phyloP scores from a whole-genome alignment of 1,284 basidiomycete genomes.

The Puccinia sorghi region DNA sequence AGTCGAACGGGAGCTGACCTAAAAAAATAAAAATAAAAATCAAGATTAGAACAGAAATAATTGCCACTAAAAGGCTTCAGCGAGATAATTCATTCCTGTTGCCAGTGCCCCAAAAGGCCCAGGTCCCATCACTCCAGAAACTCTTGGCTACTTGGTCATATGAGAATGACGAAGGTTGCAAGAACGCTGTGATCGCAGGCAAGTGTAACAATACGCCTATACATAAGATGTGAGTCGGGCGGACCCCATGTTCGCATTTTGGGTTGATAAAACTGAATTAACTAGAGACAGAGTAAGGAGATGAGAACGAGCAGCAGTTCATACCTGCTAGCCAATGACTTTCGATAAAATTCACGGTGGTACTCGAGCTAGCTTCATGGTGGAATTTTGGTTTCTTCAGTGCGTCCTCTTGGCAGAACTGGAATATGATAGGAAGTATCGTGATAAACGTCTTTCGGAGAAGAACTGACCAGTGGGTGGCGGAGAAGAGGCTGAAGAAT shows the following conservation, averaged over 20 bases:
- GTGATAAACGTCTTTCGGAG: not conserved
- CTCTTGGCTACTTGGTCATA: constrained; percentile 29
- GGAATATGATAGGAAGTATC: not conserved
- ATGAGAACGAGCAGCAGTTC: not conserved
- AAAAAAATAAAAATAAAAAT: not conserved
- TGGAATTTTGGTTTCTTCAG: not conserved
- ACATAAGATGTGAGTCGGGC: not conserved
- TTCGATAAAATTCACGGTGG: constrained; percentile 38
- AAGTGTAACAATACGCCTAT: constrained; percentile 44
- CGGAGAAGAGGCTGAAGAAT: not conserved
- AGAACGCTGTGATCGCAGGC: constrained; percentile 41
- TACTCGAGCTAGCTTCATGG: constrained; percentile 17
- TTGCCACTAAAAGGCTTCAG: not conserved
- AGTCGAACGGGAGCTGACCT: constrained; percentile 40
- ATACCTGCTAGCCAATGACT: constrained; percentile 48
- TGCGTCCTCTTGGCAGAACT: not conserved
- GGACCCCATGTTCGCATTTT: not conserved
- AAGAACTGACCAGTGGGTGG: constrained; percentile 9
- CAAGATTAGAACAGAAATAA: not conserved
- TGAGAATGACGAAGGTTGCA: constrained; percentile 44
- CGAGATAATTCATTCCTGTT: constrained; percentile 22
- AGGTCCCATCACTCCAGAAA: constrained; percentile 25
- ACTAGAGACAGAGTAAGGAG: not conserved
- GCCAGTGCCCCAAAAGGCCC: constrained; percentile 43
- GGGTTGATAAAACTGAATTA: not conserved